These are phyloP conservation scores for Teunomyces panamensis DNA, from an alignment of 805 yeast genomes.

Conservation along the genomic window DNA sequence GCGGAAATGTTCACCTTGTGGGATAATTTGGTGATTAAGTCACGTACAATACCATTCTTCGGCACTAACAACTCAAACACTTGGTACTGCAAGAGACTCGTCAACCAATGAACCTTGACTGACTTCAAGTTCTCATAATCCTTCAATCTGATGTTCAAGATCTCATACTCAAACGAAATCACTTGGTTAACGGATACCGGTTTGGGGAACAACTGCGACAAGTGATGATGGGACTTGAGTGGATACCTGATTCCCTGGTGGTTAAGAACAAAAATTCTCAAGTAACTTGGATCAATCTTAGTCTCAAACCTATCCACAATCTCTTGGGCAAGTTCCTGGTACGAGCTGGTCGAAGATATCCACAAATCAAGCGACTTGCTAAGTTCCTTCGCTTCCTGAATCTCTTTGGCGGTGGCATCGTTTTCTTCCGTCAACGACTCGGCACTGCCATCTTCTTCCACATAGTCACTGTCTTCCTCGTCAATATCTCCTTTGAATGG, in stretches of 20 bases:
- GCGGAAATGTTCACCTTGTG: constrained; percentile 51
- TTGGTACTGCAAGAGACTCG: constrained; percentile 66
- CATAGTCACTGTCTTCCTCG: constrained; percentile 48
- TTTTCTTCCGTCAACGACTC: constrained; percentile 6
- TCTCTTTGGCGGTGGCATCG: constrained; percentile 13
- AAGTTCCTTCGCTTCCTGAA: constrained; percentile 16
- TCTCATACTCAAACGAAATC: constrained; percentile 64
- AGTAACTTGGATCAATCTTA: constrained; percentile 52
- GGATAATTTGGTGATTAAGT: constrained; percentile 53
- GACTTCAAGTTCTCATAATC: constrained; percentile 76
- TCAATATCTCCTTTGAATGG: constrained; percentile 45
- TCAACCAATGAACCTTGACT: constrained; percentile 68
- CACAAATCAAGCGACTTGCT: constrained; percentile 53
- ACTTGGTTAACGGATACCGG: constrained; percentile 44
- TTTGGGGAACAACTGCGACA: constrained; percentile 42
- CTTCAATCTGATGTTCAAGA: constrained; percentile 66
- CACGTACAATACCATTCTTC: constrained; percentile 54
- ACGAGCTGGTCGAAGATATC: constrained; percentile 61
- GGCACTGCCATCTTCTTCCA: constrained; percentile 17
- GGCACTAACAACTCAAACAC: constrained; percentile 69
- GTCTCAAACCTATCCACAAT: constrained; percentile 50
- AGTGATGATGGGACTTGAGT: constrained; percentile 28
- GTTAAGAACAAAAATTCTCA: constrained; percentile 64
- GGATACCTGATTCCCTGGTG: constrained; percentile 59
- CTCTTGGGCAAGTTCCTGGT: constrained; percentile 56